A percentile compares a stretch with the other conserved stretches of the same genome.
Conservation (phyloP, 2,329 filamentous ascomycete genomes). For the Scopulariopsis brevicaulis region DNA sequence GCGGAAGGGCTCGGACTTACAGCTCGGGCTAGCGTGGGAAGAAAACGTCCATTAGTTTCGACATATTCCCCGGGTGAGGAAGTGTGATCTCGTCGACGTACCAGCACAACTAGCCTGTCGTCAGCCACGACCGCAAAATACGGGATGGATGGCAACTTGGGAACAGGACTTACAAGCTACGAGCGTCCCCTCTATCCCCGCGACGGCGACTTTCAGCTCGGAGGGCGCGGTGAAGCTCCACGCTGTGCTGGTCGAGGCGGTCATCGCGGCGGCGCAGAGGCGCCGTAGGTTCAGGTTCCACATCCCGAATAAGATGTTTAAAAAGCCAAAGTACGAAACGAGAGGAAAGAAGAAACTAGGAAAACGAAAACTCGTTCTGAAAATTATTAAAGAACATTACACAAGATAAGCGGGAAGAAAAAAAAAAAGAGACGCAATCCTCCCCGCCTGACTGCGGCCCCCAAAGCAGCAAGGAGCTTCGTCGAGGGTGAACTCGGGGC, state of each 20-base stretch:
- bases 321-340: too few species aligned
- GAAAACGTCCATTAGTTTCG: background rate
- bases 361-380: too few species aligned
- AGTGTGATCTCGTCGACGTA: background rate
- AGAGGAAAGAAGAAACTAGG: background rate
- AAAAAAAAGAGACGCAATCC: background rate
- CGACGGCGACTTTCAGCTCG: background rate
- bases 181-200: background rate
- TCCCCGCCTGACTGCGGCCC: background rate
- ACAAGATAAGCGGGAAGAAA: background rate
- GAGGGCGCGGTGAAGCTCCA: constrained; percentile 1
- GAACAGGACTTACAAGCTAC: constrained; percentile 4
- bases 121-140: background rate
- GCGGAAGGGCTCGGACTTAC: constrained; percentile 3
- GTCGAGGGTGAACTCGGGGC: background rate
- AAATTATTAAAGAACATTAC: too few species aligned
- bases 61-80: background rate
- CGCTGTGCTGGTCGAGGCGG: background rate
- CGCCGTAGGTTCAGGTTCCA: background rate
- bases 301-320: too few species aligned
- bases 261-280: background rate
- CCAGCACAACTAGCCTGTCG: background rate
- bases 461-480: background rate
- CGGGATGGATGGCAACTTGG: background rate
- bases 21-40: constrained; percentile 5